Evolutionary conservation across 148 eudicot genomes (phyloP).

Genomic region (Vaccinium macrocarpon): DNA sequence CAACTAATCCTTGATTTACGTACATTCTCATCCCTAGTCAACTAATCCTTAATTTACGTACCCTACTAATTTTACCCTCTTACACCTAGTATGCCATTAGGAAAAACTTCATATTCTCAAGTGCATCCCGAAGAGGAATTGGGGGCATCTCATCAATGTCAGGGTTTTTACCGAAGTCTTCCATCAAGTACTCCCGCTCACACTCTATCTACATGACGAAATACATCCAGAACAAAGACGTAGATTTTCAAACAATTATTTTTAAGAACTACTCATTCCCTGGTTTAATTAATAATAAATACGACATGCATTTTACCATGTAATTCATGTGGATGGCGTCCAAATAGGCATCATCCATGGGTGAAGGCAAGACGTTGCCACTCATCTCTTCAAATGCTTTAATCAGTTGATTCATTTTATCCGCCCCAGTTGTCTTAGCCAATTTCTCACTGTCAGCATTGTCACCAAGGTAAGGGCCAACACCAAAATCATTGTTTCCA

Average conservation of each 20-base stretch:
- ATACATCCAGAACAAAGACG: not conserved
- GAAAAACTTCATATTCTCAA: conserved; percentile 90
- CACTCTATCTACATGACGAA: conserved; percentile 66
- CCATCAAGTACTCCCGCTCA: conserved; percentile 86
- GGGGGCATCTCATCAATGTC: conserved; percentile 85
- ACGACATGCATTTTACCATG: conserved; percentile 38
- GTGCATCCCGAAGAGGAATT: conserved; percentile 76
- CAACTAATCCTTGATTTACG: too few species aligned
- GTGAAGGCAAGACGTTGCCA: conserved; percentile 57
- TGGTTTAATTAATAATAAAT: not conserved
- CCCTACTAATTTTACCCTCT: too few species aligned
- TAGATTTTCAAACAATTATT: not conserved
- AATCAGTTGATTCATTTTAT: conserved; percentile 43
- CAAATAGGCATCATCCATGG: conserved; percentile 44
- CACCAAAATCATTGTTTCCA: conserved; percentile 29
- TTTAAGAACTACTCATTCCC: not conserved
- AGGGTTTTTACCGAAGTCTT: conserved; percentile 73
- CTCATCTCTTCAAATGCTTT: conserved; percentile 66
- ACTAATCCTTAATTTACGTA: too few species aligned
- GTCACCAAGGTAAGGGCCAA: conserved; percentile 33
- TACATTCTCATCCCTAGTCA: too few species aligned
- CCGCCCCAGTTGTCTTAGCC: conserved; percentile 56
- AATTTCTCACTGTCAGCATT: conserved; percentile 56
- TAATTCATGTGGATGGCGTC: conserved; percentile 70
- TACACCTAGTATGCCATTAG: conserved; percentile 62